Percentiles rank a stretch among this genome's conserved stretches.
phyloP scores from a whole-genome alignment of 2,329 filamentous ascomycete genomes.

The Dothistroma pini region DNA sequence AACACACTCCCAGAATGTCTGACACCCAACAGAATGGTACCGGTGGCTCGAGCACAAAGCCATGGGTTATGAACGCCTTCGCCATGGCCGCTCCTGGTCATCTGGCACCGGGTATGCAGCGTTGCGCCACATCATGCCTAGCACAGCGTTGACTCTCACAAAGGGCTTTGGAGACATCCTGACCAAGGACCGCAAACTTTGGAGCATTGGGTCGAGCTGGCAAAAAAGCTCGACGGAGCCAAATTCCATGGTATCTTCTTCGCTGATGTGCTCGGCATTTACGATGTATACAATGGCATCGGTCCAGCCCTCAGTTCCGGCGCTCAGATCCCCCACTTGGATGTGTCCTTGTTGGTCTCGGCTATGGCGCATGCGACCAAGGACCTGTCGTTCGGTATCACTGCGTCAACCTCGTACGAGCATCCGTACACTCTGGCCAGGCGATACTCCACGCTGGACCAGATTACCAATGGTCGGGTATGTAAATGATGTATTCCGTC shows the following conservation, averaged over 20 bases:
- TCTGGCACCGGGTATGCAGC: conserved; percentile 39
- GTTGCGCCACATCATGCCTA: neutral
- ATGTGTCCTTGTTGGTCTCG: conserved; percentile 41
- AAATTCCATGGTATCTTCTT: conserved; percentile 53
- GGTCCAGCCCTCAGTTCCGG: conserved; percentile 55
- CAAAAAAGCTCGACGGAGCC: conserved; percentile 46
- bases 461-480: conserved; percentile 37
- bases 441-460: conserved; percentile 37
- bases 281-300: conserved; percentile 45
- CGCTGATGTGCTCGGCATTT: conserved; percentile 48
- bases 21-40: neutral
- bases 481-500: neutral
- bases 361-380: conserved; percentile 47
- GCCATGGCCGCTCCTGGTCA: conserved; percentile 48
- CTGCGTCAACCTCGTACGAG: conserved; percentile 38
- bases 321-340: conserved; percentile 66
- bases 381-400: conserved; percentile 40
- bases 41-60: conserved; percentile 26
- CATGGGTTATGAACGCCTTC: conserved; percentile 48
- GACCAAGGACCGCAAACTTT: conserved; percentile 40
- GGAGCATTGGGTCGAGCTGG: conserved; percentile 47
- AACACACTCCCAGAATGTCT: neutral
- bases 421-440: conserved; percentile 36
- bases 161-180: conserved; percentile 33
- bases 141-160: neutral